Base-by-base conservation (phyloP, 371 early-diverging fungal species). In the Mortierella sp. region DNA sequence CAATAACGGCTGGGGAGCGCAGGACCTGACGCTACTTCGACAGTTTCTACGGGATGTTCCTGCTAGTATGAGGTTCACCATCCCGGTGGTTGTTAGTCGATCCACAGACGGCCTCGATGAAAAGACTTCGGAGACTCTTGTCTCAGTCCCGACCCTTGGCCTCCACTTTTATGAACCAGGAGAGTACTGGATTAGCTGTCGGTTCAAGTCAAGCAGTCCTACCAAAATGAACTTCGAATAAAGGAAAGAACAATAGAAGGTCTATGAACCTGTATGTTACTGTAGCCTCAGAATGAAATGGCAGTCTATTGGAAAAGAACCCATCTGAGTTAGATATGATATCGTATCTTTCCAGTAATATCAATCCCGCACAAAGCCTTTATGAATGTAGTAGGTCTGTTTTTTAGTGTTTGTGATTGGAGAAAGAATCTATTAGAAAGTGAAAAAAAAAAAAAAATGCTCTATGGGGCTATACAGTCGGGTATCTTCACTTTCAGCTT, bases 401-500 rank as follows among this genome's bases (percentile, higher is more conserved):
- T n/a, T n/a, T n/a, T n/a, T n/a, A n/a, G n/a, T n/a, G n/a, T n/a
- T n/a, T n/a, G n/a, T n/a, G n/a, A n/a, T n/a, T n/a, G n/a, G n/a
- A n/a, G n/a, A n/a, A n/a, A n/a, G n/a, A n/a, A n/a, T n/a, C n/a
- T n/a, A n/a, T n/a, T n/a, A n/a, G n/a, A n/a, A n/a, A n/a, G n/a
- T n/a, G n/a, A n/a, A n/a, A n/a, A n/a, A n/a, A n/a, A 0, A 21
- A 21, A 37, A 15, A 16, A 43, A 14, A 7, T 15, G 47, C 1
- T 28, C 47, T 66, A 72, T 11, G 73, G 55, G 37, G 60, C 68
- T n/a, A 59, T 25, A 29, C 69, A 74, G 58, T 60, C 28, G 30
- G 68, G 74, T 43, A 74, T 64, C 60, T 55, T 68, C 62, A 74
- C 43, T 56, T 82, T 84, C 59, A 84, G 75, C 12, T 68, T 68